Evolutionary conservation across 176 grass and related monocot genomes (phyloP), one percentile per base, ranked within the genome.

Genomic region (Lolium multiflorum): DNA sequence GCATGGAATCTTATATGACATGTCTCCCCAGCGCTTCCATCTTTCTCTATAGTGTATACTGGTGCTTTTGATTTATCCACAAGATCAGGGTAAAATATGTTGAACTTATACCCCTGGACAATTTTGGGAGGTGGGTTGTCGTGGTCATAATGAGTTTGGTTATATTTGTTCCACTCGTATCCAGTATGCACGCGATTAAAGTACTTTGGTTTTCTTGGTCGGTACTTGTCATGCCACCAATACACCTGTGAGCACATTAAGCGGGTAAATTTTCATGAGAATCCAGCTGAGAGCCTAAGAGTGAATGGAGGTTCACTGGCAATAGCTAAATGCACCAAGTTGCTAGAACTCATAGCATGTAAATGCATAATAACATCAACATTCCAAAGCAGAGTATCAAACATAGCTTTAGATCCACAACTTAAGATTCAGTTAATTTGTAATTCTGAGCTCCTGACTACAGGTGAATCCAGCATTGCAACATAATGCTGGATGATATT

Each of bases 151-250:
- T 98, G 97, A 16, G 97, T 96, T 74, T 98, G 94, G 65, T 98
- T 98, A 72, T 98, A 98, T 84, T 98, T 98, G 77, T 98, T 96
- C 97, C 97, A 98, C 83, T 96, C 97, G 18, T 98, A 98, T 81
- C 94, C 94, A 68, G 97, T 98, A 86, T 98, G 97, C 75, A 98
- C 97, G 54, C 97, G 78, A 86, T 96, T 99, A 82, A 99, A 99
- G 86, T 99, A 99, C 84, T 99, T 99, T 9, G 97, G 94, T 51
- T 96, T 99, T 89, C 94, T 87, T 66, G 97, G 92, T 50, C 94
- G 90, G 49, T 99, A 99, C 83, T 99, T 99, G 68, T 96, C 97
- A 57, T 96, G 97, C 94, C 94, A 99, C 97, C 97, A 99, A 51
- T 99, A 99, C 15, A 94, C 97, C 97, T 99, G 81, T 14, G 52